A percentile compares a stretch with the other conserved stretches of the same genome.
phyloP scores from a whole-genome alignment of 169 alveolate species.

The Cyclospora cayetanensis region DNA sequence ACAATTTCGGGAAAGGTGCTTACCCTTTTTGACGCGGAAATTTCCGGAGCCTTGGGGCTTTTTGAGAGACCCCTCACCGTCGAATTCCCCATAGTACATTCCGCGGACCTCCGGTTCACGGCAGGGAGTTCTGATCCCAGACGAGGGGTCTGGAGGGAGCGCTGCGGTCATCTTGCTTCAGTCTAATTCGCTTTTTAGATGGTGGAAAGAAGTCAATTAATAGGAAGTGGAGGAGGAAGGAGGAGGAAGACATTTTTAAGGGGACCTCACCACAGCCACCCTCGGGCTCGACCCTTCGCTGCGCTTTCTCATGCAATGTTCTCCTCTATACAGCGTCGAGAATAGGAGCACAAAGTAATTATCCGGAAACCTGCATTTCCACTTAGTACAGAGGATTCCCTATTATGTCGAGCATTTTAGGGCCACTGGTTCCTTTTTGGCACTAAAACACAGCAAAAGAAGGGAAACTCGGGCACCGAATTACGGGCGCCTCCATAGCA shows the following conservation, averaged over 20 bases:
- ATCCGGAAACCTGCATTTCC: no score
- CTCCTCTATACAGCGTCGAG: no score
- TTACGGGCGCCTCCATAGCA: no score
- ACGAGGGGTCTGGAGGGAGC: not conserved
- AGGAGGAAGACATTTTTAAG: not conserved
- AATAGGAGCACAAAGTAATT: no score
- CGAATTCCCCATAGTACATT: not conserved
- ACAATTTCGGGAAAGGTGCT: not conserved
- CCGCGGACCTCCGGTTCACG: not conserved
- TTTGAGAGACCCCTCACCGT: not conserved
- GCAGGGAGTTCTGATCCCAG: not conserved
- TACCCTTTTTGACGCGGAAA: not conserved
- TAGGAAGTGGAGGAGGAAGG: not conserved
- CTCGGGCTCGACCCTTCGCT: conserved; percentile 13
- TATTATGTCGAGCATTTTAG: no score
- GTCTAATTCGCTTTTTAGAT: not conserved
- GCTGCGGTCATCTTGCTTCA: not conserved
- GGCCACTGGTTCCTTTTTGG: no score
- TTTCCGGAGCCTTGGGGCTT: not conserved
- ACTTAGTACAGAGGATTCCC: no score
- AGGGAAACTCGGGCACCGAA: no score
- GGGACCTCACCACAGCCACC: not conserved
- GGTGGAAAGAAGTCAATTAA: not conserved
- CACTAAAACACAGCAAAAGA: no score
- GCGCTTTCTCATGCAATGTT: no score